A percentile compares a stretch with the other conserved stretches of the same genome.
These are phyloP conservation scores for Sordariomycetes sp. DNA, from an alignment of 2,329 filamentous ascomycete genomes.

Conservation along the genomic window DNA sequence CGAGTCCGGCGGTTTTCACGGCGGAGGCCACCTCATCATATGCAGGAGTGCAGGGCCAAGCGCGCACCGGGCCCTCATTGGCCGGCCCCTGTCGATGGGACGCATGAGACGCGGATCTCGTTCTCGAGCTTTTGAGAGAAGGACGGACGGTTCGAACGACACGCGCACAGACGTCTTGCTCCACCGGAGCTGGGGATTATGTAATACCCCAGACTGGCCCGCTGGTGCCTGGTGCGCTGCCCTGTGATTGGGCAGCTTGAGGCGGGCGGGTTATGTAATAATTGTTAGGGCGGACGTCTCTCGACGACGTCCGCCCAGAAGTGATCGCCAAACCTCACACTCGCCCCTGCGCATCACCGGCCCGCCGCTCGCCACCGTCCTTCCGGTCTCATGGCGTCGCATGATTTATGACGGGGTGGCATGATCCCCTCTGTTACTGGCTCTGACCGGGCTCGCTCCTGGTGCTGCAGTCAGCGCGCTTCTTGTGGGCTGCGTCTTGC, in stretches of 20 bases:
- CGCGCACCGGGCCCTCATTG: neutral
- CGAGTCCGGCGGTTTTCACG: no score
- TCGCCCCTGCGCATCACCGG: constrained; percentile 2
- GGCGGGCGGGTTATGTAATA: neutral
- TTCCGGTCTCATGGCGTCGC: constrained; percentile 4
- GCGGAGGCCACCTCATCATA: neutral
- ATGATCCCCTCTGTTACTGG: neutral
- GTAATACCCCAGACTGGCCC: no score
- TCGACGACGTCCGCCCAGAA: neutral
- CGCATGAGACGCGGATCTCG: neutral
- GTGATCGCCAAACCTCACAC: constrained; percentile 4
- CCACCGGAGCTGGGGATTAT: no score
- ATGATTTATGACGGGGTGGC: neutral
- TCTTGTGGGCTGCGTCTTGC: neutral
- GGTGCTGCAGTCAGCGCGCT: neutral
- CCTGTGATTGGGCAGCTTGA: neutral
- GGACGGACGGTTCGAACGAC: neutral
- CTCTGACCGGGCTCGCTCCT: neutral
- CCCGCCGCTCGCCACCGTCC: neutral
- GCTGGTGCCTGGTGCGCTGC: no score
- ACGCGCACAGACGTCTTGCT: no score
- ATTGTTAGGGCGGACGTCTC: neutral
- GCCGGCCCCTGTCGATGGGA: neutral
- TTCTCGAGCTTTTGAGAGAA: neutral
- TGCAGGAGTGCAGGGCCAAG: neutral